phyloP scores from a whole-genome alignment of 257 asterid species.

The Eustoma russellianum region DNA sequence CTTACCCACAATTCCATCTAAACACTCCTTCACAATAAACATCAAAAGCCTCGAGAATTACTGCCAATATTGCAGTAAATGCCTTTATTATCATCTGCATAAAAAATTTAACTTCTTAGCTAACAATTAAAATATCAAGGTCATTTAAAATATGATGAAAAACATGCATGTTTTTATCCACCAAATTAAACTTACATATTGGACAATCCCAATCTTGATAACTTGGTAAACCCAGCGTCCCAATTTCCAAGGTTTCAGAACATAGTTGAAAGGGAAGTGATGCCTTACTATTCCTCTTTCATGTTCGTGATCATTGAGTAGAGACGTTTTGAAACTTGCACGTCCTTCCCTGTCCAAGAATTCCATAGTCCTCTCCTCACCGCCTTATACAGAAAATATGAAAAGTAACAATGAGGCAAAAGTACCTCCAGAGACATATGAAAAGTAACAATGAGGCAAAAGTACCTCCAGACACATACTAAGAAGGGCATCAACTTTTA shows the following conservation, averaged over 20 bases:
- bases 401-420: constrained; percentile 2
- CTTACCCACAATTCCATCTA: constrained; percentile 96
- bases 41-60: constrained; percentile 88
- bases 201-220: constrained; percentile 93
- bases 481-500: too few species aligned
- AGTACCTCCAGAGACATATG: not conserved
- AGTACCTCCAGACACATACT: not conserved
- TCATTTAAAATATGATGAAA: constrained; percentile 8
- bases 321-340: constrained; percentile 50
- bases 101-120: constrained; percentile 11
- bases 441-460: constrained; percentile 2
- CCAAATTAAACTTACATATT: constrained; percentile 64
- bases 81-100: constrained; percentile 96
- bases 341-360: constrained; percentile 97
- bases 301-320: constrained; percentile 55
- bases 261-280: constrained; percentile 71
- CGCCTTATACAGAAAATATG: constrained; percentile 18
- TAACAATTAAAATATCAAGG: constrained; percentile 7
- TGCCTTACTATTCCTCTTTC: constrained; percentile 82
- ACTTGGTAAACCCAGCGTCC: constrained; percentile 89
- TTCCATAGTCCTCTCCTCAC: constrained; percentile 75
- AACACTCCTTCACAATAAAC: constrained; percentile 97
- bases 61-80: constrained; percentile 76
- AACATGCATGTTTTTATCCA: constrained; percentile 1
- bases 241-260: constrained; percentile 89